Evolutionary conservation across 2,329 filamentous ascomycete species (phyloP).

Genomic region (Drechslerella stenobrocha): DNA sequence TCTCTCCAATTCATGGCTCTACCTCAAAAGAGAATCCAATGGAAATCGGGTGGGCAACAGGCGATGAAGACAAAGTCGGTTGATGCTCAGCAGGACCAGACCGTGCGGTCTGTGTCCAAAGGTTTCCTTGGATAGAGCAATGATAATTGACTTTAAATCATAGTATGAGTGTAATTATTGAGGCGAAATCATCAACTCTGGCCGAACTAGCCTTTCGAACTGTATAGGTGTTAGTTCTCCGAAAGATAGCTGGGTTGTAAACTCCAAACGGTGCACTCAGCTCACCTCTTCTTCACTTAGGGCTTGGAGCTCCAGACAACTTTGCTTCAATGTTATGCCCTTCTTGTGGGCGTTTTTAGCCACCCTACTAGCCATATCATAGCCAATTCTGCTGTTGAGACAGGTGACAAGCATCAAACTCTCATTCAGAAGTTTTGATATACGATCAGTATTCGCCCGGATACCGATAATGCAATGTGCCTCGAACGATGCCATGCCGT

Average conservation of each 20-base stretch:
- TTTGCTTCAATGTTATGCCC: constrained; percentile 88
- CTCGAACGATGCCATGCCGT: constrained; percentile 94
- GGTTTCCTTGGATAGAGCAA: no score
- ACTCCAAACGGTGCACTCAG: background rate
- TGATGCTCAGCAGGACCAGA: no score
- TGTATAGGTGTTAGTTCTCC: constrained; percentile 18
- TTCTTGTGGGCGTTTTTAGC: constrained; percentile 99
- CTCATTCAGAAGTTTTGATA: constrained; percentile 86
- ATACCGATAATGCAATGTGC: constrained; percentile 87
- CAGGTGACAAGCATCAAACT: constrained; percentile 98
- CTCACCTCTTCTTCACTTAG: constrained; percentile 73
- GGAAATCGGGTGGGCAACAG: no score
- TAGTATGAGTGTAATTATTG: constrained; percentile 55
- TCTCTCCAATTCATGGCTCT: no score
- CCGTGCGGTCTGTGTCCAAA: no score
- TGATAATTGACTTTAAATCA: no score
- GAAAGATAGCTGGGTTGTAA: no score
- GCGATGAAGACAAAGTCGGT: no score
- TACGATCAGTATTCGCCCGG: constrained; percentile 91
- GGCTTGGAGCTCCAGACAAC: constrained; percentile 88
- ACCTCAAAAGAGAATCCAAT: no score
- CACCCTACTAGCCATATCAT: constrained; percentile 95
- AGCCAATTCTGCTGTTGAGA: constrained; percentile 94
- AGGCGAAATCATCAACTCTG: constrained; percentile 92
- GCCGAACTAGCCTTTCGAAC: constrained; percentile 85